Base-by-base conservation (phyloP, 306 rosid genomes). In the Quercus rubra region DNA sequence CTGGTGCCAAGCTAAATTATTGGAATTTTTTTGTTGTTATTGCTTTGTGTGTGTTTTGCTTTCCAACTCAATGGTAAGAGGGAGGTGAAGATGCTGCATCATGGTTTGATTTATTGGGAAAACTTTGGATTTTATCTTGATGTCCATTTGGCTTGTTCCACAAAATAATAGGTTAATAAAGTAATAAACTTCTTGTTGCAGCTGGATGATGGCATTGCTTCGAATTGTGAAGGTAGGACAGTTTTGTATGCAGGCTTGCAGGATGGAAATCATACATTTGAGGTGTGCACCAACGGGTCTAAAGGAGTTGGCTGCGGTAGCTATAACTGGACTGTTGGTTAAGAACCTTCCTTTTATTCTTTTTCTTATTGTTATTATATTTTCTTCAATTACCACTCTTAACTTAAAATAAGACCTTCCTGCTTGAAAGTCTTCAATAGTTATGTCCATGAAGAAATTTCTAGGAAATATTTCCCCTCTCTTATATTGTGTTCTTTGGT, bases 261-360 rank as follows among this genome's bases (percentile, higher is more conserved):
- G 66, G 97, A 94, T 82, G 98, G 98, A 77, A 83, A 85, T 58
- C 98, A 91, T 81, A 85, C 81, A 59, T 80, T 92, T 80, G 89
- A 89, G 78, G 94, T 91, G 30, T 94, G 97, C 87, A 64, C 83
- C 81, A 88, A 90, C 71, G 81, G 80, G 46, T 52, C 83, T 58
- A 83, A 43, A 61, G 90, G 88, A 76, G 63, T 81, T 84, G 88
- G 81, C 72, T 94, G 97, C 85, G 86, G 90, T 73, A 83, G 70
- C 82, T 83, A 83, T 77, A 86, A 84, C 61, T 94, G 98, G 98
- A 92, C 89, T 79, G 81, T 94, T 77, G 98, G 97, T 94, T 73
- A 82, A 82, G 79, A 80, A 66, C 57, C 84, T 73, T 68, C 81
- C 80, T 86, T 71, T 72, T 41, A 62, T 71, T 76, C n/a, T 38